Percentiles rank a stretch among this genome's conserved stretches.
Conservation (phyloP, 768 basidiomycete genomes). For the Boletales sp. region DNA sequence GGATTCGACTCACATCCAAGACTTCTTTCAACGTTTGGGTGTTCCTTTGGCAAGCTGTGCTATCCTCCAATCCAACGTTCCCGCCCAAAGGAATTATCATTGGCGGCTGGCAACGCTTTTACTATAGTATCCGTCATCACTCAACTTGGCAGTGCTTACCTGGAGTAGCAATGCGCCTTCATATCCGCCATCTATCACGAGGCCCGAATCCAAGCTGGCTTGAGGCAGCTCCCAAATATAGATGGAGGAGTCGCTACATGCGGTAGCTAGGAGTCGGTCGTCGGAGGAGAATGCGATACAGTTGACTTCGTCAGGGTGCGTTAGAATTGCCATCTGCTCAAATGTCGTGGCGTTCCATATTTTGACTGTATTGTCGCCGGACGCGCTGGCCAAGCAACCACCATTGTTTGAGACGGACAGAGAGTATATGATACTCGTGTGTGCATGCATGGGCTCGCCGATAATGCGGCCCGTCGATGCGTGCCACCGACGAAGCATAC, state of each 20-base stretch:
- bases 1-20: slow-evolving; percentile 13
- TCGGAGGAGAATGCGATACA: slow-evolving; percentile 29
- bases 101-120: slow-evolving; percentile 10
- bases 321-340: slow-evolving; percentile 20
- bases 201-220: slow-evolving; percentile 27
- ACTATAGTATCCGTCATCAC: slow-evolving; percentile 1
- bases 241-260: slow-evolving; percentile 26
- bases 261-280: slow-evolving; percentile 29
- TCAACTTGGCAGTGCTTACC: slow-evolving; percentile 14
- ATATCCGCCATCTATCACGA: slow-evolving; percentile 20
- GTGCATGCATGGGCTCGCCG: slow-evolving; percentile 22
- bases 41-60: neutral
- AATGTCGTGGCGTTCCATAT: slow-evolving; percentile 27
- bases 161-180: slow-evolving; percentile 24
- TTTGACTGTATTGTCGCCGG: slow-evolving; percentile 27
- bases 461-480: slow-evolving; percentile 17
- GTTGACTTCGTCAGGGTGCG: slow-evolving; percentile 25
- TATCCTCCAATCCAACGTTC: slow-evolving; percentile 1
- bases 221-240: slow-evolving; percentile 31
- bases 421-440: slow-evolving; percentile 25
- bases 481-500: slow-evolving; percentile 24
- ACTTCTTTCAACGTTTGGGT: slow-evolving; percentile 10
- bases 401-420: slow-evolving; percentile 27
- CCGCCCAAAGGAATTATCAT: neutral
- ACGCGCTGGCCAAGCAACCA: slow-evolving; percentile 25